Percentiles rank a stretch among this genome's conserved stretches.
These are phyloP conservation scores for Candida montana DNA, from an alignment of 805 yeast species.

Conservation along the genomic window DNA sequence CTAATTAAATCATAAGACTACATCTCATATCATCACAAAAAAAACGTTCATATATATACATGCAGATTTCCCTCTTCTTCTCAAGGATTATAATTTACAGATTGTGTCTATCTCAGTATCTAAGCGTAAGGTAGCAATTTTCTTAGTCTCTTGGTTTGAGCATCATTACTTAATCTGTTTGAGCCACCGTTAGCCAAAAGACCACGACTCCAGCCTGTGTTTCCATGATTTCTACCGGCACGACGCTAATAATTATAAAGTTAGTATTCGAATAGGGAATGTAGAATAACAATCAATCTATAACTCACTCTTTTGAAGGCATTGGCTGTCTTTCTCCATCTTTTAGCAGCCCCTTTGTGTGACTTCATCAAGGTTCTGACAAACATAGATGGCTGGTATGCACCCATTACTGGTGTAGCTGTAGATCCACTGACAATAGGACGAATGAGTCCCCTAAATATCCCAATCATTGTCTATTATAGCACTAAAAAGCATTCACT, in stretches of 20 bases:
- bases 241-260: conserved; percentile 38
- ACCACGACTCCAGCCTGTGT: conserved; percentile 76
- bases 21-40: background rate
- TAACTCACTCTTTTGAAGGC: conserved; percentile 49
- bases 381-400: conserved; percentile 12
- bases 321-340: conserved; percentile 73
- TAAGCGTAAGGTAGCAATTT: conserved; percentile 38
- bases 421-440: conserved; percentile 2
- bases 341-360: conserved; percentile 80
- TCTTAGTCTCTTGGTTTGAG: conserved; percentile 54
- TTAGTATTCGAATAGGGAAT: conserved; percentile 2
- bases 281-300: too few relatives aligned
- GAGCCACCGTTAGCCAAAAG: conserved; percentile 55
- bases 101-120: background rate
- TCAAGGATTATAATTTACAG: background rate
- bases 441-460: conserved; percentile 9
- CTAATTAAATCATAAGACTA: background rate
- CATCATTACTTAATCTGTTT: conserved; percentile 47
- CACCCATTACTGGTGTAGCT: background rate
- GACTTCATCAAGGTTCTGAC: conserved; percentile 53
- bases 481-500: background rate
- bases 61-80: background rate
- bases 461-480: conserved; percentile 7
- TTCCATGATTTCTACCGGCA: conserved; percentile 90
- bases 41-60: conserved; percentile 1